Percentiles rank a stretch among this genome's conserved stretches.
Evolutionary conservation across 495 filamentous ascomycete genomes (phyloP).

Genomic region (Penicillium nucicola): DNA sequence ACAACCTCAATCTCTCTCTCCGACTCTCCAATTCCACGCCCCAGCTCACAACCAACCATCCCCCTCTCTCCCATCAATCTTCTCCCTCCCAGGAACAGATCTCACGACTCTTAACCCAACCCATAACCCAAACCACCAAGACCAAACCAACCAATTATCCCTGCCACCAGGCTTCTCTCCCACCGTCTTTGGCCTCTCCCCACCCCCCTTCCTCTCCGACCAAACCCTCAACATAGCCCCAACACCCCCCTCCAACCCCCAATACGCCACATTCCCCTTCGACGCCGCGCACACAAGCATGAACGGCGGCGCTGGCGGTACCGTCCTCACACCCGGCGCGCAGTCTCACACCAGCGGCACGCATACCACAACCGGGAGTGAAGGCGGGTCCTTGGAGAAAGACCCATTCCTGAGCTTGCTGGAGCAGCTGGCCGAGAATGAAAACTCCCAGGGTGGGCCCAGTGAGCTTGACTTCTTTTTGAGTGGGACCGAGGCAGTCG

Average conservation of each 20-base stretch:
- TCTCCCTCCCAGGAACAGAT: conserved; percentile 24
- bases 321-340: conserved; percentile 34
- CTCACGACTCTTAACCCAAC: background rate
- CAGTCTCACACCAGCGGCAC: conserved; percentile 36
- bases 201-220: conserved; percentile 30
- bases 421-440: conserved; percentile 78
- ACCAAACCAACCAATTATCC: conserved; percentile 11
- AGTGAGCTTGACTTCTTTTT: conserved; percentile 74
- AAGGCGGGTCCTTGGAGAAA: conserved; percentile 50
- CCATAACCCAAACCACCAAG: background rate
- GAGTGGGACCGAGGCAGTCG: conserved; percentile 28
- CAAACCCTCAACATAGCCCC: conserved; percentile 25
- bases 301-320: background rate
- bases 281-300: conserved; percentile 20
- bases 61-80: conserved; percentile 18
- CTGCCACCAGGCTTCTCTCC: conserved; percentile 31
- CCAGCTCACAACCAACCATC: conserved; percentile 9
- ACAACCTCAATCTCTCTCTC: conserved; percentile 6
- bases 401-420: conserved; percentile 77
- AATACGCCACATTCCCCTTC: conserved; percentile 47
- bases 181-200: conserved; percentile 29
- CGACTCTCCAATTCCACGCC: conserved; percentile 19
- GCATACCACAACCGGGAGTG: conserved; percentile 26
- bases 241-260: conserved; percentile 33
- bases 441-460: conserved; percentile 55